Evolutionary conservation across 768 basidiomycete genomes (phyloP).

Genomic region (Panaeolus papilionaceus): DNA sequence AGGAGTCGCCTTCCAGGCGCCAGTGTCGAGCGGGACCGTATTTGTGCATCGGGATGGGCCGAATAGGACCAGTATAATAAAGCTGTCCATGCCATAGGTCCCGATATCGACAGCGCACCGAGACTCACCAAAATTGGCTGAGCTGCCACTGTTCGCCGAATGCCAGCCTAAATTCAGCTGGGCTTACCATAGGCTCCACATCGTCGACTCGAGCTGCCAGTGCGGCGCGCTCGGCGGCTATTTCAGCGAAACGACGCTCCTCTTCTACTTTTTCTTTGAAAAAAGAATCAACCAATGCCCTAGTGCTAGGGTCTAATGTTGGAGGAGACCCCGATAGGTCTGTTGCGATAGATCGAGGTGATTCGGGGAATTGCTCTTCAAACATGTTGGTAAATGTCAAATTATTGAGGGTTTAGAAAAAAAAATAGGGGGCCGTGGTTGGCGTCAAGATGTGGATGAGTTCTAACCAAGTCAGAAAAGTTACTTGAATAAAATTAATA

Average conservation of each 20-base stretch:
- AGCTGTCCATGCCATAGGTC: background rate
- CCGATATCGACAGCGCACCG: background rate
- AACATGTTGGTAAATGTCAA: background rate
- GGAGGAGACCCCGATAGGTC: slow-evolving; percentile 42
- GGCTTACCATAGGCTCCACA: slow-evolving; percentile 46
- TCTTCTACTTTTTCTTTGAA: slow-evolving; percentile 48
- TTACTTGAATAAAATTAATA: background rate
- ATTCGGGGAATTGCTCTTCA: slow-evolving; percentile 27
- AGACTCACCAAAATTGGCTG: slow-evolving; percentile 55
- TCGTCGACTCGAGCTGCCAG: slow-evolving; percentile 37
- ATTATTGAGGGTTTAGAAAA: background rate
- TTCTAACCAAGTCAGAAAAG: background rate
- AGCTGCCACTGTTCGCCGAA: slow-evolving; percentile 59
- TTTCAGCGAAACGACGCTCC: slow-evolving; percentile 46
- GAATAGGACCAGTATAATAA: no score
- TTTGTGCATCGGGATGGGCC: background rate
- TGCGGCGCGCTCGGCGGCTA: slow-evolving; percentile 42
- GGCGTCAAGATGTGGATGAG: background rate
- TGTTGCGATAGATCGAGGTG: slow-evolving; percentile 31
- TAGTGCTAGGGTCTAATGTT: slow-evolving; percentile 40
- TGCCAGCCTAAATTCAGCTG: slow-evolving; percentile 47
- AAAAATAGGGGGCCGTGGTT: background rate
- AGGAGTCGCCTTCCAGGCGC: background rate
- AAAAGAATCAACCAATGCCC: slow-evolving; percentile 48
- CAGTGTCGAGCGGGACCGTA: slow-evolving; percentile 4